Percentiles rank a stretch among this genome's conserved stretches.
phyloP scores from a whole-genome alignment of 129 eudicot genomes.

The Helichrysum umbraculigerum region DNA sequence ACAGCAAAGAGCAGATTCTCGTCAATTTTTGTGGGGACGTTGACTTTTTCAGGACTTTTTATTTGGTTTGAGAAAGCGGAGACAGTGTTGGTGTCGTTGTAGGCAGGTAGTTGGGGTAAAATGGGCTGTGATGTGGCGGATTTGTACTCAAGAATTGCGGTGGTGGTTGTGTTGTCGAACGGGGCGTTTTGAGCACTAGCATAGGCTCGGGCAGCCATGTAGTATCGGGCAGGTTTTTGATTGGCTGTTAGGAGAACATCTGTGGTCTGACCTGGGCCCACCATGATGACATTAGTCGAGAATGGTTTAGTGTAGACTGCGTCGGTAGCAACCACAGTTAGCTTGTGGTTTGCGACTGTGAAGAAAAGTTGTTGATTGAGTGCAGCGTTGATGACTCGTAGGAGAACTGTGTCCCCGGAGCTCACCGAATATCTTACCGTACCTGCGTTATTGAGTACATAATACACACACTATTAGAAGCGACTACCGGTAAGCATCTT shows the following conservation, averaged over 20 bases:
- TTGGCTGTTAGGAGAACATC: constrained; percentile 65
- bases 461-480: background rate
- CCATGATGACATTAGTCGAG: constrained; percentile 58
- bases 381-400: constrained; percentile 84
- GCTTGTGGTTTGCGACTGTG: constrained; percentile 64
- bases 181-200: constrained; percentile 58
- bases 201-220: constrained; percentile 82
- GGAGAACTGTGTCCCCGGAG: constrained; percentile 61
- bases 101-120: constrained; percentile 67
- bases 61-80: constrained; percentile 49
- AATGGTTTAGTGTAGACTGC: constrained; percentile 72
- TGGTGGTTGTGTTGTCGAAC: constrained; percentile 81
- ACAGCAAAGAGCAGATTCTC: constrained; percentile 53
- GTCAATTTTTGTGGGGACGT: constrained; percentile 53
- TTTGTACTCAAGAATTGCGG: constrained; percentile 67
- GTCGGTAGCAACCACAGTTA: constrained; percentile 73
- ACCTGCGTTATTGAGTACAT: constrained; percentile 36
- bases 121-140: constrained; percentile 39
- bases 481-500: no score
- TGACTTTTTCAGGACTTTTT: constrained; percentile 46
- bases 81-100: constrained; percentile 66
- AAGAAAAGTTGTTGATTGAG: constrained; percentile 85
- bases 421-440: constrained; percentile 47
- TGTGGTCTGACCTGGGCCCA: constrained; percentile 84
- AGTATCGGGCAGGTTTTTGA: constrained; percentile 64